Conservation (phyloP, 371 early-diverging fungal genomes). For the Umbelopsis sp. region DNA sequence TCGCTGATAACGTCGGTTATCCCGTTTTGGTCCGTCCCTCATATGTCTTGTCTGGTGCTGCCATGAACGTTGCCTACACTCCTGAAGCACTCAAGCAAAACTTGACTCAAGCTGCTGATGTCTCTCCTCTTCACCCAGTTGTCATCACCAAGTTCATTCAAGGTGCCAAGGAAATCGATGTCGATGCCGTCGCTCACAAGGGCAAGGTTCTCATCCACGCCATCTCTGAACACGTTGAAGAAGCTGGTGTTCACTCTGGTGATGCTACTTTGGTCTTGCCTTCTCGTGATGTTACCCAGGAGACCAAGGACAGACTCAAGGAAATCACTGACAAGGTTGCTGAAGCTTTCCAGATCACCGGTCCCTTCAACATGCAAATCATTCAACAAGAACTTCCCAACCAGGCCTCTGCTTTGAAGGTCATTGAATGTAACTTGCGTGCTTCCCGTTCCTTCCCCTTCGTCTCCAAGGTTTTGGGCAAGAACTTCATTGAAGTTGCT, state of each 20-base stretch:
- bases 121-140: conserved; percentile 91
- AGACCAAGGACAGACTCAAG: conserved; percentile 71
- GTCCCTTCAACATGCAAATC: conserved; percentile 96
- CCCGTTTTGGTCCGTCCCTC: conserved; percentile 95
- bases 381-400: conserved; percentile 61
- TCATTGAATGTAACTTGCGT: conserved; percentile 96
- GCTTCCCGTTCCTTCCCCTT: conserved; percentile 97
- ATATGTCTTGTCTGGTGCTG: conserved; percentile 95
- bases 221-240: conserved; percentile 94
- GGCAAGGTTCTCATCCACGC: conserved; percentile 85
- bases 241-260: conserved; percentile 96
- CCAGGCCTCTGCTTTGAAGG: conserved; percentile 66
- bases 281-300: conserved; percentile 69
- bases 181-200: conserved; percentile 88
- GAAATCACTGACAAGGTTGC: conserved; percentile 84
- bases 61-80: conserved; percentile 92
- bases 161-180: conserved; percentile 93
- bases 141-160: conserved; percentile 93
- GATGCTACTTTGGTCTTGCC: conserved; percentile 95
- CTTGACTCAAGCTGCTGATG: conserved; percentile 81
- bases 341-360: conserved; percentile 88
- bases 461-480: conserved; percentile 90
- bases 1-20: conserved; percentile 86
- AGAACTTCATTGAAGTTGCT: conserved; percentile 89
- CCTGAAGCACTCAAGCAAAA: conserved; percentile 69